Percentiles rank a stretch among this genome's conserved stretches.
These are phyloP conservation scores for Cornus kousa DNA, from an alignment of 148 eudicot genomes.

Conservation along the genomic window DNA sequence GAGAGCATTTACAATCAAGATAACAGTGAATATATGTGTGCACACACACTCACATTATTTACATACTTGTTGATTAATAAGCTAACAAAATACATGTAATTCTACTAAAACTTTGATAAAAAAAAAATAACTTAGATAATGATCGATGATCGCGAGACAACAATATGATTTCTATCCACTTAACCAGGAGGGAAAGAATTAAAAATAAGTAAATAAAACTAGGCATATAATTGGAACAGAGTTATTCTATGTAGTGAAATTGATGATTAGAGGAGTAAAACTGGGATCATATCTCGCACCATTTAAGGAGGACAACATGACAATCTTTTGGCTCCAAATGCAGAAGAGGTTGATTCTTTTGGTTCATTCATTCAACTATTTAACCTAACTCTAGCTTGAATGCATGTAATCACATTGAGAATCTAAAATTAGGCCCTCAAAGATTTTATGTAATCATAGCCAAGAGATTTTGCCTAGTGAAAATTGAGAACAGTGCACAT, in stretches of 20 bases:
- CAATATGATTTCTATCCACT: not conserved
- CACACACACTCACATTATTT: too few species aligned
- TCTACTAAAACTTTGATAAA: too few species aligned
- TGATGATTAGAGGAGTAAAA: too few species aligned
- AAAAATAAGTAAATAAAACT: too few species aligned
- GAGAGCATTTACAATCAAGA: too few species aligned
- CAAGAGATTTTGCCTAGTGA: not conserved
- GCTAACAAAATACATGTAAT: too few species aligned
- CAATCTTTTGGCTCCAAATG: not conserved
- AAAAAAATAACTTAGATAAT: not conserved
- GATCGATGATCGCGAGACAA: not conserved
- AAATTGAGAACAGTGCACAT: not conserved
- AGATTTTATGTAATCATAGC: not conserved
- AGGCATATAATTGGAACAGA: too few species aligned
- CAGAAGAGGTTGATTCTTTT: not conserved
- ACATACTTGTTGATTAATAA: too few species aligned
- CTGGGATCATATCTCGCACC: not conserved
- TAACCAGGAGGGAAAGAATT: not conserved
- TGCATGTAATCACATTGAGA: not conserved
- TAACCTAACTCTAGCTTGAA: not conserved
- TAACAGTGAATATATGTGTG: too few species aligned
- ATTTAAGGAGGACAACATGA: not conserved
- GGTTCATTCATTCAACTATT: not conserved
- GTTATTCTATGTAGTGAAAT: too few species aligned
- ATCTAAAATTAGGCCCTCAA: not conserved